Conservation (phyloP, 441 rosid genomes). For the Gossypium gossypioides region DNA sequence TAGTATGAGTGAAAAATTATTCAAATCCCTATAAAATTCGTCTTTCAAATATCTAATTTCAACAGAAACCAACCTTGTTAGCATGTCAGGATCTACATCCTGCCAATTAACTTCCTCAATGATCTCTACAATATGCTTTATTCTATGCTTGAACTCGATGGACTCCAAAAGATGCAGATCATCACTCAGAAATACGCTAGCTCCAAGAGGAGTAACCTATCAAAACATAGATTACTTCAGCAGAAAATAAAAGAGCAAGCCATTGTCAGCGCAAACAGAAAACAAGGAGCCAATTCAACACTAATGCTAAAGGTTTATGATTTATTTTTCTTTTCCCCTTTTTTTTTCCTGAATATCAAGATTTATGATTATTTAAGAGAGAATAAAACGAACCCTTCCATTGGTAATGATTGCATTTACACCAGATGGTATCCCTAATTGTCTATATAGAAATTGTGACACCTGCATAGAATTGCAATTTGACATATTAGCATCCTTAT, state of each 20-base stretch:
- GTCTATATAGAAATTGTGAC: slow-evolving; percentile 47
- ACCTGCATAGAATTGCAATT: slow-evolving; percentile 42
- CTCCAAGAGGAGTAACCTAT: slow-evolving; percentile 67
- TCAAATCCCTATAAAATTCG: too few relatives aligned
- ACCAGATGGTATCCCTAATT: slow-evolving; percentile 59
- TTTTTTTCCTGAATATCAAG: too few relatives aligned
- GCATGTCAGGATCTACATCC: slow-evolving; percentile 72
- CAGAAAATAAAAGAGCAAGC: neutral
- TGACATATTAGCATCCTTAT: slow-evolving; percentile 13
- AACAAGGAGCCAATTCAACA: neutral
- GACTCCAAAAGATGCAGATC: slow-evolving; percentile 82
- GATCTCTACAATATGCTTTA: slow-evolving; percentile 67
- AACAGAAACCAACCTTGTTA: slow-evolving; percentile 61
- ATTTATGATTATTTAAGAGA: neutral
- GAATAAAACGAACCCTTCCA: slow-evolving; percentile 65
- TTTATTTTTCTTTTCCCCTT: too few relatives aligned
- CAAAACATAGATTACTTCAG: neutral
- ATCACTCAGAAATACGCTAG: slow-evolving; percentile 62
- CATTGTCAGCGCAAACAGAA: neutral
- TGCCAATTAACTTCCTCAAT: slow-evolving; percentile 80
- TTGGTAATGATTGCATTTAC: slow-evolving; percentile 74
- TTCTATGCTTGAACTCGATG: slow-evolving; percentile 72
- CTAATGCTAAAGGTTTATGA: neutral
- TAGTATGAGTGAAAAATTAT: too few relatives aligned
- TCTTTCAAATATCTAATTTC: too few relatives aligned